A percentile compares a stretch with the other conserved stretches of the same genome.
Evolutionary conservation across 768 basidiomycete species (phyloP).

Genomic region (Crepidotus variabilis): DNA sequence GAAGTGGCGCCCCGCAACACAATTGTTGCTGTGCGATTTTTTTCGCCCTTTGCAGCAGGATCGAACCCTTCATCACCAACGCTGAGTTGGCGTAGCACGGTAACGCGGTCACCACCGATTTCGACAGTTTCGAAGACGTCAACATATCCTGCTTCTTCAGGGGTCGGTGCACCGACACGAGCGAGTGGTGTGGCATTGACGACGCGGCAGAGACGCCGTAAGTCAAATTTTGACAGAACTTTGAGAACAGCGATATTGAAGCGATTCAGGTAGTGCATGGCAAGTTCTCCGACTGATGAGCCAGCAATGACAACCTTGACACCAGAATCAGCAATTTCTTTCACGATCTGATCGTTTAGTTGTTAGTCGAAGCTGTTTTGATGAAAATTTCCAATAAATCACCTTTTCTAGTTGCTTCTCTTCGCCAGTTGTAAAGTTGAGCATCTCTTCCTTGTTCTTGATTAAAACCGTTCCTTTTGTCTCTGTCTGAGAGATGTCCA

Average conservation of each 20-base stretch:
- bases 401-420: slow-evolving; percentile 96
- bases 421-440: slow-evolving; percentile 95
- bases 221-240: slow-evolving; percentile 96
- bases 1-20: slow-evolving; percentile 93
- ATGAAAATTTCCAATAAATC: background rate
- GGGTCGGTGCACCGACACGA: slow-evolving; percentile 90
- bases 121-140: slow-evolving; percentile 95
- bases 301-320: slow-evolving; percentile 94
- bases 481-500: slow-evolving; percentile 95
- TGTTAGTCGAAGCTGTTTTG: background rate
- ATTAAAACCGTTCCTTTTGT: slow-evolving; percentile 98
- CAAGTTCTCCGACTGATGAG: slow-evolving; percentile 90
- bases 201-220: slow-evolving; percentile 90
- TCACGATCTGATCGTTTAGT: slow-evolving; percentile 65
- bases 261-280: slow-evolving; percentile 94
- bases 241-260: slow-evolving; percentile 94
- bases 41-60: slow-evolving; percentile 50
- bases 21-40: slow-evolving; percentile 88
- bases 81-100: slow-evolving; percentile 84
- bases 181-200: slow-evolving; percentile 96
- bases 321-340: slow-evolving; percentile 95
- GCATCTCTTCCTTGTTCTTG: slow-evolving; percentile 93
- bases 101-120: slow-evolving; percentile 97
- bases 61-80: slow-evolving; percentile 65
- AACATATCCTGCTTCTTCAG: slow-evolving; percentile 92